phyloP scores from a whole-genome alignment of 1,139 yeast genomes.

The Diutina mesorugosa region DNA sequence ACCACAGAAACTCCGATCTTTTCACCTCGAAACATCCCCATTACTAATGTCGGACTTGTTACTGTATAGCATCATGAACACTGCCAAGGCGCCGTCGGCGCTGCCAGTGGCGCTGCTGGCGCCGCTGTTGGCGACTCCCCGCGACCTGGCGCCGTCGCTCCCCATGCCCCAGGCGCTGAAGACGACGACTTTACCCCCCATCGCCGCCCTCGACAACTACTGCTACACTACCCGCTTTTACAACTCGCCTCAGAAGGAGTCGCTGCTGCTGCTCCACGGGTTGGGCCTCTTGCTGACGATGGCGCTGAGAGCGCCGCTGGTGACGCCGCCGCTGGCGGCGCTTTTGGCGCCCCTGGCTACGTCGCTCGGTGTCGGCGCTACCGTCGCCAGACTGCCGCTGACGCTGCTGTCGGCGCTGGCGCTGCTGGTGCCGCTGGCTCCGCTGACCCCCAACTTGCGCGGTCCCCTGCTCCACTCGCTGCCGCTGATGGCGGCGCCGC shows the following conservation, averaged over 20 bases:
- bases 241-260: neutral
- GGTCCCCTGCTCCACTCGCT: neutral
- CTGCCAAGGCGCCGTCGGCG: neutral
- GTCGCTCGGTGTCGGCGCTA: neutral
- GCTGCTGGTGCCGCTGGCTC: neutral
- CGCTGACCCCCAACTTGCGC: neutral
- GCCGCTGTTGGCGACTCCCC: neutral
- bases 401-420: neutral
- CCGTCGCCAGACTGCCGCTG: neutral
- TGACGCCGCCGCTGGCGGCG: neutral
- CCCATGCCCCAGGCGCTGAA: neutral
- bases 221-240: constrained; percentile 1
- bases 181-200: neutral
- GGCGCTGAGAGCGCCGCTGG: neutral
- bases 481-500: neutral
- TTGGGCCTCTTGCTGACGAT: neutral
- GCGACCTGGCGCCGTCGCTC: neutral
- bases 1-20: neutral
- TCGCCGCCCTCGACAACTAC: neutral
- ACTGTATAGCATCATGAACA: neutral
- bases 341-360: neutral
- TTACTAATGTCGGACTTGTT: neutral
- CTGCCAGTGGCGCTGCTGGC: neutral
- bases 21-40: neutral
- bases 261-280: neutral